phyloP scores from a whole-genome alignment of 352 stramenopile species.

The Pythium apleroticum region DNA sequence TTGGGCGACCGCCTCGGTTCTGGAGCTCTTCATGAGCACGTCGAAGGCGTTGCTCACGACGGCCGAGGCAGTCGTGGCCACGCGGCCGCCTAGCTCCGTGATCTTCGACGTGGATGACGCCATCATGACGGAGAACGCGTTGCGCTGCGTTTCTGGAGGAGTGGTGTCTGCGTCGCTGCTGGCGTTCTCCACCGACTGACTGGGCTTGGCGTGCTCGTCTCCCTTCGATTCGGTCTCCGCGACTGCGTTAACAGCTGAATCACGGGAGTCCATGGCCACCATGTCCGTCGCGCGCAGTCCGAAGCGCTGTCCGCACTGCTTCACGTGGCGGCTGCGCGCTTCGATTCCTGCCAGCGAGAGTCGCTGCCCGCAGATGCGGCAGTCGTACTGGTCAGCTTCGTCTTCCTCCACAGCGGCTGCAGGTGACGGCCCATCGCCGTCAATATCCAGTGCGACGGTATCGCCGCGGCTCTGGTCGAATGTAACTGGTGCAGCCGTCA shows the following conservation, averaged over 20 bases:
- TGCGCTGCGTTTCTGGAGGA: slow-evolving; percentile 8
- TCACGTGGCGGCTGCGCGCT: slow-evolving; percentile 74
- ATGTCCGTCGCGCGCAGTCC: slow-evolving; percentile 58
- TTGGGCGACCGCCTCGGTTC: slow-evolving; percentile 45
- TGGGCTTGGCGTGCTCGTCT: too few species aligned
- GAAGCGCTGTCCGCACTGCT: slow-evolving; percentile 70
- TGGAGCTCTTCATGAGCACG: slow-evolving; percentile 78
- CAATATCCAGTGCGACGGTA: not conserved
- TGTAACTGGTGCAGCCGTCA: not conserved
- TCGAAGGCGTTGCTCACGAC: slow-evolving; percentile 64
- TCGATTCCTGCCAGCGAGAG: slow-evolving; percentile 41
- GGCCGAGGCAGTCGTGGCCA: slow-evolving; percentile 20
- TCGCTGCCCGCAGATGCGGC: slow-evolving; percentile 67
- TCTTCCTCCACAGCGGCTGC: too few species aligned
- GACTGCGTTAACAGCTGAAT: not conserved
- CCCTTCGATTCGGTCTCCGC: not conserved
- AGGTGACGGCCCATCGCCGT: too few species aligned
- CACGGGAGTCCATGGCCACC: slow-evolving; percentile 14
- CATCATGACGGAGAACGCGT: slow-evolving; percentile 70
- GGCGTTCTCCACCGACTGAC: not conserved
- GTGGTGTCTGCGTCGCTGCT: not conserved
- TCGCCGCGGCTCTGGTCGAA: too few species aligned
- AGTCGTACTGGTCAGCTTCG: slow-evolving; percentile 34
- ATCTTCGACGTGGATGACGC: slow-evolving; percentile 24
- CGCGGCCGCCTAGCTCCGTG: not conserved